Evolutionary conservation across 805 yeast species (phyloP), one percentile per base, ranked within the genome.

Genomic region (Ogataea saltuana): DNA sequence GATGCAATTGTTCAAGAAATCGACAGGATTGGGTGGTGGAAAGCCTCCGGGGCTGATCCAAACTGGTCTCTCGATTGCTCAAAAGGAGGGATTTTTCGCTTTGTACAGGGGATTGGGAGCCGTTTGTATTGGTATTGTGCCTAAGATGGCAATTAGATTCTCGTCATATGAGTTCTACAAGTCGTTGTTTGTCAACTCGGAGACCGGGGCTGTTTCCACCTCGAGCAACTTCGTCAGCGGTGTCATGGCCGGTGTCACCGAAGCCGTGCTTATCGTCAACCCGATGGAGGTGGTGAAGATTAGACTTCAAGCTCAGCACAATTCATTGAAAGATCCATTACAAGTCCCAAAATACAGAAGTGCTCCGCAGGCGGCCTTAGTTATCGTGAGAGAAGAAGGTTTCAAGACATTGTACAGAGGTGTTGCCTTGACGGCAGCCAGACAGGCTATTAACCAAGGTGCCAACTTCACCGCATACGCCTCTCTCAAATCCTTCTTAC

Each of bases 391-490:
- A 57, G 97, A 91, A 67, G 99, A 91, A 72, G 99, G 99, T 37
- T 73, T 87, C 56, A 75, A 77, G 39, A 87, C 97, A 8, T 70
- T 91, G 47, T 91, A 91, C 74, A 79, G 97, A 64, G 99, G 99
- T 63, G 98, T 91, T 20, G 78, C 90, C 2, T 80, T 91, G 60
- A 91, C 99, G 25, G 97, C 97, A 28, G 95, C 96, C 22, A 82
- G 99, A 73, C 99, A 91, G 68, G 97, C 98, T 21, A 84, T 96
- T 46, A 91, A 91, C 73, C 99, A 91, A 71, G 99, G 97, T 73
- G 97, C 95, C 37, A 91, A 93, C 70, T 91, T 91, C 69, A 91
- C 98, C 3, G 96, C 88, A 22, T 91, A 91, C 71, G 85, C 96
- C 20, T 84, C 85, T 65, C 70, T 90, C 55, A 88, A 85, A 64